Evolutionary conservation across 768 basidiomycete species (phyloP).

Genomic region (Kwoniella dejecticola): DNA sequence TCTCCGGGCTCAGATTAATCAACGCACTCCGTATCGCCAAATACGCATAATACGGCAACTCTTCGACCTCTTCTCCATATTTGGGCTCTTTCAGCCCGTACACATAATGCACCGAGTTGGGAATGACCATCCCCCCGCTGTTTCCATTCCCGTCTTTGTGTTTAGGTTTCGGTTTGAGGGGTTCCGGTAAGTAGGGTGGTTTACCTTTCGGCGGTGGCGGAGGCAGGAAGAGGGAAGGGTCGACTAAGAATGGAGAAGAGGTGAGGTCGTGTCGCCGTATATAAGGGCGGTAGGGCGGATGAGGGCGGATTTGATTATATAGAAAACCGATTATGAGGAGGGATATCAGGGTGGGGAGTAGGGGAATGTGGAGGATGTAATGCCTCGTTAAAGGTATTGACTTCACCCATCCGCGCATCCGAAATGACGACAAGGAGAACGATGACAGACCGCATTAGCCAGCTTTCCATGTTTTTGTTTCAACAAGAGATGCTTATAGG

Average conservation of each 20-base stretch:
- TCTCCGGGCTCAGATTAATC: conserved; percentile 52
- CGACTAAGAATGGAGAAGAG: conserved; percentile 35
- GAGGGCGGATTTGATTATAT: not conserved
- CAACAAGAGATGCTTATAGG: too few species aligned
- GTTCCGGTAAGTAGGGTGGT: conserved; percentile 40
- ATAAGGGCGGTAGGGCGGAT: conserved; percentile 3
- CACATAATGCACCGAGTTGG: conserved; percentile 55
- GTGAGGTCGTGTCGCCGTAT: conserved; percentile 1
- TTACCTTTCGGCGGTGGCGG: conserved; percentile 19
- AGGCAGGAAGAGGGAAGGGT: conserved; percentile 29
- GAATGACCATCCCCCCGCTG: conserved; percentile 47
- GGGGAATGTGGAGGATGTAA: conserved; percentile 2
- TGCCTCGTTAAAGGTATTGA: conserved; percentile 12
- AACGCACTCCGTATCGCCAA: conserved; percentile 55
- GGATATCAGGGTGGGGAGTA: not conserved
- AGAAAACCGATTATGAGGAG: conserved; percentile 11
- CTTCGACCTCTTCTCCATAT: conserved; percentile 38
- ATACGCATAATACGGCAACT: conserved; percentile 57
- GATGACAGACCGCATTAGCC: too few species aligned
- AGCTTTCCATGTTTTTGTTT: too few species aligned
- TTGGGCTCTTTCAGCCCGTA: conserved; percentile 52
- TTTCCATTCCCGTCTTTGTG: too few species aligned
- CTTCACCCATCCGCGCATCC: not conserved
- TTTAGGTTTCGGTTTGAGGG: conserved; percentile 33
- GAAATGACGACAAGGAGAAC: too few species aligned